Evolutionary conservation across 768 basidiomycete genomes (phyloP).

Genomic region (Leccinellum luteum): DNA sequence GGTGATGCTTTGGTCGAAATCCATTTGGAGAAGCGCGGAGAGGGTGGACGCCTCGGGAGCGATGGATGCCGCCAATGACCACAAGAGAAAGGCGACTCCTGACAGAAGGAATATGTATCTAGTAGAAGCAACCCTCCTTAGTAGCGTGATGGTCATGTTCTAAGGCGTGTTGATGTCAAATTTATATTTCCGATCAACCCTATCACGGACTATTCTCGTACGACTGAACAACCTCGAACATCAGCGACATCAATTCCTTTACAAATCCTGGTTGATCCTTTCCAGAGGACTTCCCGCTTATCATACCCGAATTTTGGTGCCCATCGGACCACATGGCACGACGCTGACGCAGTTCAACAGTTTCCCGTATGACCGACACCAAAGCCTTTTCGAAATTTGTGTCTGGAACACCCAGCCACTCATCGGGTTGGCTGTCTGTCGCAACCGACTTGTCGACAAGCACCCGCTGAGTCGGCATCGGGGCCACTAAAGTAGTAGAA

Average conservation of each 20-base stretch:
- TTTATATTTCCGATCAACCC: no score
- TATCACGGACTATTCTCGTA: no score
- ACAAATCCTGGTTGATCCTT: no score
- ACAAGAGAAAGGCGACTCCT: conserved; percentile 18
- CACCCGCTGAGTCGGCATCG: no score
- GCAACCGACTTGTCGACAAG: neutral
- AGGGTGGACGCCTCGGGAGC: conserved; percentile 12
- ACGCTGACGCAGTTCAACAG: neutral
- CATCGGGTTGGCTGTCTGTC: neutral
- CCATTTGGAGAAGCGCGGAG: conserved; percentile 13
- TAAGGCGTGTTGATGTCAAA: no score
- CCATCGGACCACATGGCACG: no score
- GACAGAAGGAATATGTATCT: conserved; percentile 23
- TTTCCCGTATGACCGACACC: neutral
- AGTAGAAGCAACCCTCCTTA: conserved; percentile 14
- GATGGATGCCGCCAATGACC: conserved; percentile 14
- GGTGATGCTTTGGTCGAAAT: conserved; percentile 7
- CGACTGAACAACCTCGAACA: neutral
- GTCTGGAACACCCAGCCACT: neutral
- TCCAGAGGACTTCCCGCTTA: no score
- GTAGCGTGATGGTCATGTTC: conserved; percentile 6
- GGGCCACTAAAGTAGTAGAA: neutral
- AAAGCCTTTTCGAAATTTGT: neutral
- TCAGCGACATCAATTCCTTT: neutral
- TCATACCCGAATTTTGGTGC: no score